Conservation (phyloP, 805 yeast species). For the Starmerella scarabaei region DNA sequence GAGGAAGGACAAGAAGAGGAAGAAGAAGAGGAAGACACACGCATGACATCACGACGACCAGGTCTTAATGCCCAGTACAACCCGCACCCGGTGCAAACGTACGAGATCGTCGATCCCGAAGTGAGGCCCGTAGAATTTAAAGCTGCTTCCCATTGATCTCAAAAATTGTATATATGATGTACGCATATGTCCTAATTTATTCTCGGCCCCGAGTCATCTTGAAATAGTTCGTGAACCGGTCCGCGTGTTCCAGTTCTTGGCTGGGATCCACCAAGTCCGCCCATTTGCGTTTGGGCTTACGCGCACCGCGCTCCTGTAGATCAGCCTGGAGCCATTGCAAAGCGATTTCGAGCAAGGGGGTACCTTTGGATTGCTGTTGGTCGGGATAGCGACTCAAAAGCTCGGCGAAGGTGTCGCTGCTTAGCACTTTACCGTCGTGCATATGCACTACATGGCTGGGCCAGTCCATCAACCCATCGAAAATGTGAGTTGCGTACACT, state of each 20-base stretch:
- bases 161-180: too few relatives aligned
- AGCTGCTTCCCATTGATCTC: too few relatives aligned
- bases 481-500: constrained; percentile 88
- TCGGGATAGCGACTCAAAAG: constrained; percentile 19
- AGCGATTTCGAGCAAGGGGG: constrained; percentile 28
- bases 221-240: constrained; percentile 23
- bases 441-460: constrained; percentile 75
- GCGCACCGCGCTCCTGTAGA: constrained; percentile 39
- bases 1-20: constrained; percentile 36
- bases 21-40: constrained; percentile 48
- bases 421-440: constrained; percentile 46
- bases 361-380: constrained; percentile 16
- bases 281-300: constrained; percentile 31
- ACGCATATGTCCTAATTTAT: too few relatives aligned
- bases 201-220: constrained; percentile 22
- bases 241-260: constrained; percentile 22
- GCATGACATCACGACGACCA: constrained; percentile 12
- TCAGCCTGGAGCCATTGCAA: constrained; percentile 29
- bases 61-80: constrained; percentile 21
- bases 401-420: constrained; percentile 14
- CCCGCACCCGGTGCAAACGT: constrained; percentile 18
- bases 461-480: constrained; percentile 89
- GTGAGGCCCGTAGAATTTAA: constrained; percentile 20
- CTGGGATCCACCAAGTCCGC: constrained; percentile 35
- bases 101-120: constrained; percentile 22